Percentiles rank a stretch among this genome's conserved stretches.
These are phyloP conservation scores for Leccinum broughii DNA, from an alignment of 768 basidiomycete genomes.

Conservation along the genomic window DNA sequence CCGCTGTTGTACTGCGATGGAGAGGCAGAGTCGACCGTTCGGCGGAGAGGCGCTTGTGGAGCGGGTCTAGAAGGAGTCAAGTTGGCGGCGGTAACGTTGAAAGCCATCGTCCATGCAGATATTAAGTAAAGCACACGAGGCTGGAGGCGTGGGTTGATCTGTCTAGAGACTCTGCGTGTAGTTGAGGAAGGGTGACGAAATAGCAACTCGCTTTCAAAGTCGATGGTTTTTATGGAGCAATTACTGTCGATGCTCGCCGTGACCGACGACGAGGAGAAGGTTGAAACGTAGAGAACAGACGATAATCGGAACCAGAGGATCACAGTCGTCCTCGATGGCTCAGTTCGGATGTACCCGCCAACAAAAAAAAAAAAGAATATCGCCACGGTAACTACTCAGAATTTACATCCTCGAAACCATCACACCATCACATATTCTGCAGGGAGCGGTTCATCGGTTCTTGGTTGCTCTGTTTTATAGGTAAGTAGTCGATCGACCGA, in stretches of 20 bases:
- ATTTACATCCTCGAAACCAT: neutral
- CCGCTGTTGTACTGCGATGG: constrained; percentile 37
- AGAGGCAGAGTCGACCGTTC: constrained; percentile 39
- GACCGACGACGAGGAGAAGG: constrained; percentile 8
- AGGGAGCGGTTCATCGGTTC: neutral
- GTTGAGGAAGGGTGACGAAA: neutral
- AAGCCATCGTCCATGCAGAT: constrained; percentile 41
- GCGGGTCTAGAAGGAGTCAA: constrained; percentile 79
- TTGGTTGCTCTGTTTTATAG: neutral
- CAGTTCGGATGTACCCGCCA: constrained; percentile 33
- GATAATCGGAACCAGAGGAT: neutral
- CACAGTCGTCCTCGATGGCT: constrained; percentile 1
- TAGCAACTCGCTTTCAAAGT: neutral
- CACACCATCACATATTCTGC: neutral
- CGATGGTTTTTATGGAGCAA: neutral
- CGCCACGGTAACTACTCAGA: constrained; percentile 31
- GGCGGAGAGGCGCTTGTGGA: constrained; percentile 64
- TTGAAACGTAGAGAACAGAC: neutral
- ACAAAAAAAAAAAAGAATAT: constrained; percentile 19
- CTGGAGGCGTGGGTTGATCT: neutral
- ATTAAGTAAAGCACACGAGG: constrained; percentile 18
- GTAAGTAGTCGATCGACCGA: neutral
- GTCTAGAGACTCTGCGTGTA: neutral
- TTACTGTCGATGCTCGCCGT: constrained; percentile 1
- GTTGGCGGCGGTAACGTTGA: constrained; percentile 52